phyloP scores from a whole-genome alignment of 2,329 filamentous ascomycete genomes.

The Colletotrichum higginsianum region DNA sequence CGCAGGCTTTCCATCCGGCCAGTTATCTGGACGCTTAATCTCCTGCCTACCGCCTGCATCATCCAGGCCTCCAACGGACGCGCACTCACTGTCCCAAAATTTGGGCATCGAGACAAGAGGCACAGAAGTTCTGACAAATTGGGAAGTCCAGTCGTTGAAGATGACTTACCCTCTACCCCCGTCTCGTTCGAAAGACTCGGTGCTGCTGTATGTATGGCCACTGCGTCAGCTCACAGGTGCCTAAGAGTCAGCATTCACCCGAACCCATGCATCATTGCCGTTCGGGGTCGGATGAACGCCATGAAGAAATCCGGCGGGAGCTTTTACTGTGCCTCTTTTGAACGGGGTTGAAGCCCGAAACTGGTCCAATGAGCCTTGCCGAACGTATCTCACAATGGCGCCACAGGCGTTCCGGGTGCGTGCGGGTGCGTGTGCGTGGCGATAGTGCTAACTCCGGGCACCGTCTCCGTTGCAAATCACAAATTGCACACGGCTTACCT shows the following conservation, averaged over 20 bases:
- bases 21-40: background rate
- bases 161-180: background rate
- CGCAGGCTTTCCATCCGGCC: background rate
- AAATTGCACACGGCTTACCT: background rate
- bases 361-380: background rate
- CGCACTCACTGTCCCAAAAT: background rate
- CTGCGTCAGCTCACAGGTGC: background rate
- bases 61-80: background rate
- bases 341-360: background rate
- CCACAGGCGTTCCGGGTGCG: background rate
- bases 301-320: background rate
- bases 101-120: background rate
- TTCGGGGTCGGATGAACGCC: background rate
- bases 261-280: background rate
- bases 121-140: background rate
- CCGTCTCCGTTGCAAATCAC: background rate
- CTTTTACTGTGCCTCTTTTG: background rate
- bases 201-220: too few relatives aligned
- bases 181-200: too few relatives aligned
- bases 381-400: background rate
- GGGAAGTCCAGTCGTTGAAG: too few relatives aligned
- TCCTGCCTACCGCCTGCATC: background rate
- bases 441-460: constrained; percentile 37
- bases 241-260: background rate
- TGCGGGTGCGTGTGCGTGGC: background rate